Evolutionary conservation across 768 basidiomycete genomes (phyloP), one percentile per base, ranked within the genome.

Genomic region (Mycena chlorophos): DNA sequence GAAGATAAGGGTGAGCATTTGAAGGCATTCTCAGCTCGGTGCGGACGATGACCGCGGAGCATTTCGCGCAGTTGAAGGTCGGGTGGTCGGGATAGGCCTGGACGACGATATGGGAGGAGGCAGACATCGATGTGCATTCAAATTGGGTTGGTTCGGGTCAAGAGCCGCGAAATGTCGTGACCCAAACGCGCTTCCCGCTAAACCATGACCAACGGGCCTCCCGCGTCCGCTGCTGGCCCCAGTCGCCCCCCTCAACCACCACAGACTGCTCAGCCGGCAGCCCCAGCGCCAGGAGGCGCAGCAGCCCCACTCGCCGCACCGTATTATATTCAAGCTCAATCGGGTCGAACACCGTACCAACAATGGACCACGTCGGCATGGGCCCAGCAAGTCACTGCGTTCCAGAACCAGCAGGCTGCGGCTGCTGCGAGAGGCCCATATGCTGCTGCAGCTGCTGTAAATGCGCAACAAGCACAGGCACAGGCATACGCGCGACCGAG

Each of bases 31-130:
- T 6, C 8, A 34, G 31, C 14, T 6, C 40, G 5, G 20, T 42
- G 72, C 87, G 51, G 51, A 89, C 89, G 49, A 92, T 82, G 16
- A 84, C 81, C 17, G 85, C 84, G 46, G 87, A 78, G 64, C 90
- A 92, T 49, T 80, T 81, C 17, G 81, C 71, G 63, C 89, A 92
- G 2, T 81, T 83, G 66, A 81, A 91, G 16, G 71, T 78, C n/a
- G 90, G 86, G 43, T 80, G 85, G n/a, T 79, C 81, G 4, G 80
- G 72, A 65, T 85, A 91, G 1, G 77, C 75, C 39, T 82, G 78
- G n/a, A 82, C 65, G 2, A 87, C 87, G 5, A 80, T 82, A 56
- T 82, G 5, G 40, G 40, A 14, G 13, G 40, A 42, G 13, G 22
- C 13, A 42, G 40, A 42, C 40, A 42, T 42, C 17, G 34, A 37